Conservation (phyloP, 1,284 basidiomycete species). For the Cryptococcus sp. region DNA sequence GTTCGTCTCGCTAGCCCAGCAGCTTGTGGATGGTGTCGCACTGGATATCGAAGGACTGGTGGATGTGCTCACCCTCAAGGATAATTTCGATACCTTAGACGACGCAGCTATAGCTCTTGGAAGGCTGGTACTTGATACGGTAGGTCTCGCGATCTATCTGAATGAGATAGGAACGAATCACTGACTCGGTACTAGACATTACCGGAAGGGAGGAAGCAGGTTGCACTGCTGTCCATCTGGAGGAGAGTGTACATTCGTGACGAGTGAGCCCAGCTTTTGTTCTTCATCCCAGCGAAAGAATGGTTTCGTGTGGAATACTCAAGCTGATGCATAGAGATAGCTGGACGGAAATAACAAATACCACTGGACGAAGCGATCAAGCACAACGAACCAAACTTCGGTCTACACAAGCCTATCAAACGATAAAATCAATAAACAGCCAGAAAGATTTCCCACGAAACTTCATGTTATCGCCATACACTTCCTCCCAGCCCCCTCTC, state of each 20-base stretch:
- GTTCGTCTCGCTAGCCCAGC: constrained; percentile 28
- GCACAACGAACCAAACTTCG: constrained; percentile 34
- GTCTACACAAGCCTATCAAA: constrained; percentile 39
- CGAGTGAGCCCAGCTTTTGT: constrained; percentile 62
- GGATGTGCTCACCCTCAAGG: constrained; percentile 59
- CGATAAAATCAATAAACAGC: constrained; percentile 28
- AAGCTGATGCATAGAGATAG: constrained; percentile 17
- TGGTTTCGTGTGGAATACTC: neutral
- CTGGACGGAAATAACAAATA: constrained; percentile 43
- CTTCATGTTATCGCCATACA: constrained; percentile 38
- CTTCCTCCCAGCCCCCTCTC: constrained; percentile 36
- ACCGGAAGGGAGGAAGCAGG: constrained; percentile 67
- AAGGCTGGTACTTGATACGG: constrained; percentile 52
- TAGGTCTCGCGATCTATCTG: constrained; percentile 20
- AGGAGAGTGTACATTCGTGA: constrained; percentile 82
- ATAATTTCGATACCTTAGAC: constrained; percentile 45
- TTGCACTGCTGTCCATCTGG: constrained; percentile 77
- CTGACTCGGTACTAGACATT: constrained; percentile 57
- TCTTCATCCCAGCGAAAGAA: neutral
- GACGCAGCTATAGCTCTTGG: constrained; percentile 57
- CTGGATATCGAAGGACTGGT: constrained; percentile 56
- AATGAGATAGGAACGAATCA: neutral
- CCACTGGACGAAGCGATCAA: constrained; percentile 47
- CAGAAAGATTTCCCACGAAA: constrained; percentile 29
- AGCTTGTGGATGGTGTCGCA: constrained; percentile 48